phyloP scores from a whole-genome alignment of 352 stramenopile genomes.

The Phytophthora lateralis region DNA sequence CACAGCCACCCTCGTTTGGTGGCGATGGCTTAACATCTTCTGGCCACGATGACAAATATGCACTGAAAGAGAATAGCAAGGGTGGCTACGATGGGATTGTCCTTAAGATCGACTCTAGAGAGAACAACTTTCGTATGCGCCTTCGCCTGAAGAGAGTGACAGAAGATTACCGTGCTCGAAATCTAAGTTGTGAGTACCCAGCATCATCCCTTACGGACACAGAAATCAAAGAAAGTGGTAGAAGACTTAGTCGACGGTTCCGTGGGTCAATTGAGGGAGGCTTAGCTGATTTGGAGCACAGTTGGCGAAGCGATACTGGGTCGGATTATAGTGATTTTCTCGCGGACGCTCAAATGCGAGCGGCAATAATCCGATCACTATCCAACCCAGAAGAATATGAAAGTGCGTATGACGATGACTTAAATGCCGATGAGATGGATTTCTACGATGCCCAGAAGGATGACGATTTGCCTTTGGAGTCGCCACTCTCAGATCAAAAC shows the following conservation, averaged over 20 bases:
- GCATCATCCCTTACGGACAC: slow-evolving; percentile 52
- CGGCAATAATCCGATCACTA: slow-evolving; percentile 71
- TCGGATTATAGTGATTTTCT: slow-evolving; percentile 85
- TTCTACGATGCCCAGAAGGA: slow-evolving; percentile 41
- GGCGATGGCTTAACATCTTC: slow-evolving; percentile 8
- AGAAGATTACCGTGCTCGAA: slow-evolving; percentile 69
- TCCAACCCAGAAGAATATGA: slow-evolving; percentile 65
- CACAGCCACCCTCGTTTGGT: slow-evolving; percentile 4
- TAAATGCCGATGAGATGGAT: slow-evolving; percentile 45
- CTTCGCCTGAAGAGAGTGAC: slow-evolving; percentile 68
- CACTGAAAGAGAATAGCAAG: background rate
- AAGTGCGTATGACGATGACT: slow-evolving; percentile 48
- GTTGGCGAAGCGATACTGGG: slow-evolving; percentile 72
- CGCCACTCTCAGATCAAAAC: slow-evolving; percentile 10
- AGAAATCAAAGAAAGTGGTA: slow-evolving; percentile 46
- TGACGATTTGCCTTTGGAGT: slow-evolving; percentile 3
- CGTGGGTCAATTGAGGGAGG: slow-evolving; percentile 38
- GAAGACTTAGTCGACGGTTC: slow-evolving; percentile 32
- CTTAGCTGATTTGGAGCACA: slow-evolving; percentile 51
- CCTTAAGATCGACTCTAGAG: slow-evolving; percentile 68
- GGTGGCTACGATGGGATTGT: slow-evolving; percentile 36
- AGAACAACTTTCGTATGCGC: slow-evolving; percentile 82
- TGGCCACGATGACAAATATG: background rate
- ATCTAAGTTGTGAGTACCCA: slow-evolving; percentile 66
- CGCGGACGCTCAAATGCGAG: slow-evolving; percentile 77